Percentiles rank a stretch among this genome's conserved stretches.
phyloP scores from a whole-genome alignment of 805 yeast genomes.

The Maudiozyma saulgeensis region DNA sequence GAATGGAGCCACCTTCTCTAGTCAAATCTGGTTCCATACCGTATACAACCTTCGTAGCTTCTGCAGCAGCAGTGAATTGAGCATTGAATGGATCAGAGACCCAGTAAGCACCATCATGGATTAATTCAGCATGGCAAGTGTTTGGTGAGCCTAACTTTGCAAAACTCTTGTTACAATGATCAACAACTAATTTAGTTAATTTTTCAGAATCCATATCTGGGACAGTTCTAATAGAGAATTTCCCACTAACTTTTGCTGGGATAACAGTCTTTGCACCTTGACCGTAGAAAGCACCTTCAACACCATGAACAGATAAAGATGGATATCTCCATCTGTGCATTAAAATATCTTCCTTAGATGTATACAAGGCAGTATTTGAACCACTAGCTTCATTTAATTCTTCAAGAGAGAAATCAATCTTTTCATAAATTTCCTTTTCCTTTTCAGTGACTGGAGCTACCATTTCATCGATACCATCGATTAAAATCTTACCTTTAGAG shows the following conservation, averaged over 20 bases:
- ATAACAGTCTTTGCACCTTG: slow-evolving; percentile 97
- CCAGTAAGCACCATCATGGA: slow-evolving; percentile 97
- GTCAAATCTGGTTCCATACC: slow-evolving; percentile 92
- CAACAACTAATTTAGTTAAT: slow-evolving; percentile 67
- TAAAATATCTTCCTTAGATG: slow-evolving; percentile 71
- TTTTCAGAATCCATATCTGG: slow-evolving; percentile 81
- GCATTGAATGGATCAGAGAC: slow-evolving; percentile 88
- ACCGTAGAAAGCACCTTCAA: slow-evolving; percentile 93
- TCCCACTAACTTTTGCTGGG: slow-evolving; percentile 89
- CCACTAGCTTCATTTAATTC: slow-evolving; percentile 88
- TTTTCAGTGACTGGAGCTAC: slow-evolving; percentile 83
- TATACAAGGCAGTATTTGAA: slow-evolving; percentile 70
- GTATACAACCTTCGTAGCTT: slow-evolving; percentile 93
- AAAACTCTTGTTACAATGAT: slow-evolving; percentile 60
- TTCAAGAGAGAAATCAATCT: slow-evolving; percentile 72
- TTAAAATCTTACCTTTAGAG: slow-evolving; percentile 68
- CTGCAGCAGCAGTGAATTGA: slow-evolving; percentile 84
- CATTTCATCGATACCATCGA: slow-evolving; percentile 88
- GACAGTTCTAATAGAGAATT: slow-evolving; percentile 94
- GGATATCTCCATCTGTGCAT: slow-evolving; percentile 99
- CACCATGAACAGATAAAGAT: slow-evolving; percentile 88
- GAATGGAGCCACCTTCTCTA: slow-evolving; percentile 98
- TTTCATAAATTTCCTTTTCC: slow-evolving; percentile 72
- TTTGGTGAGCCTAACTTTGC: slow-evolving; percentile 68
- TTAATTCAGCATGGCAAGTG: slow-evolving; percentile 56